phyloP scores from a whole-genome alignment of 208 protist species.

The Leptomonas pyrrhocoris region DNA sequence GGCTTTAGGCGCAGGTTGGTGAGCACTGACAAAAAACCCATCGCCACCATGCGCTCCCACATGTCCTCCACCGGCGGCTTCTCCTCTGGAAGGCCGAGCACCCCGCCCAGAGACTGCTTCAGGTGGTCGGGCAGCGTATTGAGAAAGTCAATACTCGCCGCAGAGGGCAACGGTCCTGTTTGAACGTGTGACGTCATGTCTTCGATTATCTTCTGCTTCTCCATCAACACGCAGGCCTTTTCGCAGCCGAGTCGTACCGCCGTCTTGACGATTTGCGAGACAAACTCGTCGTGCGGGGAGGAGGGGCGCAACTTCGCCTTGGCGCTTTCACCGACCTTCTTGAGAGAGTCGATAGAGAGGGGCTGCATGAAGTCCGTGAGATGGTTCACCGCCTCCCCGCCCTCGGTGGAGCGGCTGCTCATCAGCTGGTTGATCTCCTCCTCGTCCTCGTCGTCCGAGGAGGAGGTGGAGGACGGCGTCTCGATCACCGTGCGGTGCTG shows the following conservation, averaged over 20 bases:
- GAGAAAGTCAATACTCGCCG: constrained; percentile 85
- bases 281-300: constrained; percentile 75
- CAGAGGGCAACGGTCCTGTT: constrained; percentile 70
- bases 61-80: constrained; percentile 84
- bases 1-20: constrained; percentile 89
- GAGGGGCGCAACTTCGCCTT: constrained; percentile 88
- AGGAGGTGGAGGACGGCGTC: constrained; percentile 61
- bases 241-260: constrained; percentile 85
- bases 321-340: constrained; percentile 89
- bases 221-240: constrained; percentile 87
- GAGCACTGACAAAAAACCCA: constrained; percentile 88
- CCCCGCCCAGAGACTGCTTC: constrained; percentile 68
- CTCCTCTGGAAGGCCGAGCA: constrained; percentile 79
- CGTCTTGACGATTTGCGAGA: constrained; percentile 86
- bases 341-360: constrained; percentile 87
- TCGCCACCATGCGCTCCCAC: constrained; percentile 92
- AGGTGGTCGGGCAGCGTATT: constrained; percentile 82
- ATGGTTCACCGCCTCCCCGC: constrained; percentile 66
- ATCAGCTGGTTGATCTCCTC: constrained; percentile 40
- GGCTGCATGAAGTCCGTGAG: constrained; percentile 85
- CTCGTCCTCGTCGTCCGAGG: constrained; percentile 69
- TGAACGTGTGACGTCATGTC: constrained; percentile 83
- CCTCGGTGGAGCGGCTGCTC: constrained; percentile 52
- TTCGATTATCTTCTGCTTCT: constrained; percentile 91
- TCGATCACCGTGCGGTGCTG: constrained; percentile 79